Evolutionary conservation across 2,329 filamentous ascomycete genomes (phyloP), one percentile per base, ranked within the genome.

Genomic region (Ascochyta rabiei): DNA sequence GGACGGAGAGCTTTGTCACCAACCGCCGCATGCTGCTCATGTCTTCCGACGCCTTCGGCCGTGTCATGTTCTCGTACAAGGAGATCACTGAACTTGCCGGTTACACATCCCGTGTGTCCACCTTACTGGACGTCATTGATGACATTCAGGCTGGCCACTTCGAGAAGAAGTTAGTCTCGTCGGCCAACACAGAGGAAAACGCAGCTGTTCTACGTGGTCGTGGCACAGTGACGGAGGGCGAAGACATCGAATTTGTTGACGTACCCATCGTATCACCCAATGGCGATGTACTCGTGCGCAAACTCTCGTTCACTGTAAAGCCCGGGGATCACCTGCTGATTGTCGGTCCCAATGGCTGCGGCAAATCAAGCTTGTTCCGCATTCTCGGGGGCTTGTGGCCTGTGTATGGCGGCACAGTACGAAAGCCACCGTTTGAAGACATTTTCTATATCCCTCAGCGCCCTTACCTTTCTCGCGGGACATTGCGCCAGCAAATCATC

Each of bases 381-480:
- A 99, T 99, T 64, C 84, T 99, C 1, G 95, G 95, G 57, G 95
- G 95, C 0, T 82, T 99, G 2, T 99, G 95, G 95, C 95, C 95
- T 15, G 95, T 98, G 12, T 99, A 99, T 75, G 93, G 95, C 61
- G 95, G 95, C 46, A 91, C 86, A 1, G 95, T 99, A 18, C 84
- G 91, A 68, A 98, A 98, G 75, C 95, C 95, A 1, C 87, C 90
- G 1, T 95, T 93, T 68, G 87, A 90, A 63, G 89, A 95, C 72
- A 98, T 99, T 71, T 99, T 98, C 78, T 99, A 99, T 78, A 96
- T 99, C 61, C 95, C 95, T 0, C 95, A 99, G 71, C 87, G 95
- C 1, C 95, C 95, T 0, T 99, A 99, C 71, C 84, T 99, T 1
- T 95, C 90, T 13, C 87, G 91, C 48, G 95, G 95, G 19, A 92